Evolutionary conservation across 2,329 filamentous ascomycete species (phyloP), one percentile per base, ranked within the genome.

Genomic region (Mariannaea elegans): DNA sequence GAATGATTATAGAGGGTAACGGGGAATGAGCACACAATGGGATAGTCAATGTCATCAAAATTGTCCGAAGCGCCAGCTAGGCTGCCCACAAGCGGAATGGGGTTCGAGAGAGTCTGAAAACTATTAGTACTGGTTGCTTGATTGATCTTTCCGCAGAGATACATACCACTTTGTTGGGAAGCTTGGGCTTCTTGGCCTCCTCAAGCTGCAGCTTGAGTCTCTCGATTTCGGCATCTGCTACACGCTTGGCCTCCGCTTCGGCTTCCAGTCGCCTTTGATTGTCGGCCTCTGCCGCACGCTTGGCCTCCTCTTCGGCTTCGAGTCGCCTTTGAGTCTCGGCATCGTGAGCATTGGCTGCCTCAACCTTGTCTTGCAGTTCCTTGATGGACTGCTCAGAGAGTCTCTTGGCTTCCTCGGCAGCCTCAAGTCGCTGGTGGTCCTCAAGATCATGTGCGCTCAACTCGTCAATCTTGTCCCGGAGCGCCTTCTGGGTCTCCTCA

Each of bases 391-490:
- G 14, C n/a, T 50, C 47, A 14, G 47, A 50, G 10, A 50, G 4
- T 24, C 34, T 19, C 34, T 50, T 50, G n/a, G 47, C 47, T n/a
- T 50, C 47, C 14, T 41, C 34, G 5, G 47, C 47, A 29, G 34
- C 47, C 16, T 50, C 19, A 14, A 50, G n/a, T 14, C 47, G 21
- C 47, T 50, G 47, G 34, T 50, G 47, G n/a, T 50, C 47, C 23
- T 50, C 47, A 6, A 50, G 47, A 21, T 50, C 47, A 9, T 50
- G 47, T 7, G 47, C 47, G 23, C 47, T 50, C 34, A 50, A 19
- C 23, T 50, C 47, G 16, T 50, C 34, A 39, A 50, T 50, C 47
- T 50, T 50, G 2, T 1, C 34, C 10, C 29, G 47, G 23, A 50
- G 47, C 3, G 32, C 47, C n/a, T 19, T 31, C 12, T 50, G 47